Conservation (phyloP, 2,329 filamentous ascomycete genomes). For the Aspergillus fischeri region DNA sequence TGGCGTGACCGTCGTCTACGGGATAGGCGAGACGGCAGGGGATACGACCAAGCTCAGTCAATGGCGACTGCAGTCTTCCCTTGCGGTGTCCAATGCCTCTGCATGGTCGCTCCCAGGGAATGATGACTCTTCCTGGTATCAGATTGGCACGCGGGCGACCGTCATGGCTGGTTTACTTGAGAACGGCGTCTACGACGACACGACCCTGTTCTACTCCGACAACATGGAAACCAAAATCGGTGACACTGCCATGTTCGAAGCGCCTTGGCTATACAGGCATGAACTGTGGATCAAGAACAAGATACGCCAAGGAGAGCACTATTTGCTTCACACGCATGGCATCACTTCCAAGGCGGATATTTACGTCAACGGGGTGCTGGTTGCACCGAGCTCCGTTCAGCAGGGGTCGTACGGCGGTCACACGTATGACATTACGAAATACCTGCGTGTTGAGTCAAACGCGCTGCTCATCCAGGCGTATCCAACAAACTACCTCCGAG, state of each 20-base stretch:
- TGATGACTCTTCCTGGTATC: slow-evolving; percentile 51
- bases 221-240: slow-evolving; percentile 41
- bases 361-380: slow-evolving; percentile 53
- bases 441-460: slow-evolving; percentile 42
- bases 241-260: slow-evolving; percentile 46
- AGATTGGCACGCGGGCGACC: slow-evolving; percentile 49
- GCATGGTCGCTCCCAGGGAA: slow-evolving; percentile 42
- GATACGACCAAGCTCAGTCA: slow-evolving; percentile 15
- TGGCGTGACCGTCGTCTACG: slow-evolving; percentile 13
- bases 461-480: slow-evolving; percentile 52
- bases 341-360: slow-evolving; percentile 60
- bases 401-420: slow-evolving; percentile 56
- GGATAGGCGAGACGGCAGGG: slow-evolving; percentile 19
- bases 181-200: slow-evolving; percentile 50
- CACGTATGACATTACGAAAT: slow-evolving; percentile 51
- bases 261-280: slow-evolving; percentile 57
- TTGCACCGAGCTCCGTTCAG: slow-evolving; percentile 49
- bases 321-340: slow-evolving; percentile 54
- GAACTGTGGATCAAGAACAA: slow-evolving; percentile 44
- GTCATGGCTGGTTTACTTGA: slow-evolving; percentile 56
- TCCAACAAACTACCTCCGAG: slow-evolving; percentile 56
- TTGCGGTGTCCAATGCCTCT: slow-evolving; percentile 34
- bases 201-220: slow-evolving; percentile 53
- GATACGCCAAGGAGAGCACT: slow-evolving; percentile 37
- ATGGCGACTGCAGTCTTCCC: slow-evolving; percentile 51